Evolutionary conservation across 2,329 filamentous ascomycete genomes (phyloP).

Genomic region (Xylaria arbuscula): DNA sequence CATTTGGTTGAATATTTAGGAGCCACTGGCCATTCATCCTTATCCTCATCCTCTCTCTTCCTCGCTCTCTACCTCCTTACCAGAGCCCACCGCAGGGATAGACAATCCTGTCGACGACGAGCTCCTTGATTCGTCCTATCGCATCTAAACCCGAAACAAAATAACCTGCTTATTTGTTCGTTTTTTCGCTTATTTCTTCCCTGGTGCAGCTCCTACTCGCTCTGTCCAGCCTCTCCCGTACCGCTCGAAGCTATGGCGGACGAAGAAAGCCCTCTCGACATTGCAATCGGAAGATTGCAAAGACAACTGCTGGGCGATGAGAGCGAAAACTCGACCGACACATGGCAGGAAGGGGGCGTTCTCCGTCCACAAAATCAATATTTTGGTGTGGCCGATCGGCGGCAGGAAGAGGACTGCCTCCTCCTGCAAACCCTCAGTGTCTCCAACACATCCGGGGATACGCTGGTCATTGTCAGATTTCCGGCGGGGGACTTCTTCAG

Average conservation of each 20-base stretch:
- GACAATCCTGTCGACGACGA: not conserved
- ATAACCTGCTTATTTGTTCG: not conserved
- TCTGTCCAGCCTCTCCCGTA: not conserved
- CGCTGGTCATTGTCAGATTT: conserved; percentile 33
- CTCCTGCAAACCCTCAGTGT: conserved; percentile 14
- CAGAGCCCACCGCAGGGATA: not conserved
- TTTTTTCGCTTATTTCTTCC: not conserved
- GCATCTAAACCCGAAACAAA: too few relatives aligned
- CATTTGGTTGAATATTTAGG: not conserved
- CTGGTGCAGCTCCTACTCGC: not conserved
- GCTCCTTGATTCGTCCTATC: not conserved
- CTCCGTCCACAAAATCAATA: too few relatives aligned
- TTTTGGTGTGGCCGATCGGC: too few relatives aligned
- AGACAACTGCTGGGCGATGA: not conserved
- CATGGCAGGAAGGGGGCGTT: conserved; percentile 8
- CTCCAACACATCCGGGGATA: conserved; percentile 29
- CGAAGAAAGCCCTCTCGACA: conserved; percentile 2
- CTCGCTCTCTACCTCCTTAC: not conserved
- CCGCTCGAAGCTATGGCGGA: conserved; percentile 17
- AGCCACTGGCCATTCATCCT: not conserved
- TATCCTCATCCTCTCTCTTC: not conserved
- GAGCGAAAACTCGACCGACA: not conserved
- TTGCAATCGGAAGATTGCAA: conserved; percentile 11
- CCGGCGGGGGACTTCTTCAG: conserved; percentile 27
- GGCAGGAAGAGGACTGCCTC: not conserved